Conservation (phyloP, 176 grass and related monocot genomes). For the Panicum miliaceum region DNA sequence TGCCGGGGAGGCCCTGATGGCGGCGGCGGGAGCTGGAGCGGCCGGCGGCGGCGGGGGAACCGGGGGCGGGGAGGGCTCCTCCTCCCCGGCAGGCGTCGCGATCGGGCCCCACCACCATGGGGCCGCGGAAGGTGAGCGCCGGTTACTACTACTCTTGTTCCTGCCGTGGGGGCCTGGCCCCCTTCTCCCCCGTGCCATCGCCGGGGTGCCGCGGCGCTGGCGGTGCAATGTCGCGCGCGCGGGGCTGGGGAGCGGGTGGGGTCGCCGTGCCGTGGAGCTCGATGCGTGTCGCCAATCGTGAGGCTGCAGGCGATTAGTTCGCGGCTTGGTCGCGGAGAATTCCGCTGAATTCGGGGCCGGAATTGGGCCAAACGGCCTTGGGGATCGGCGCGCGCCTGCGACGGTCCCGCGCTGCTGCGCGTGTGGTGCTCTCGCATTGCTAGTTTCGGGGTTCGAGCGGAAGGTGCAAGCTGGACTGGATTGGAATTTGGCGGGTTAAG, state of each 20-base stretch:
- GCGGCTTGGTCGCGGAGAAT: slow-evolving; percentile 22
- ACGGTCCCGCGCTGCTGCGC: not conserved
- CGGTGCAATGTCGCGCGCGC: slow-evolving; percentile 15
- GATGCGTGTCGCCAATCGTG: not conserved
- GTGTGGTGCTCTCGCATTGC: not conserved
- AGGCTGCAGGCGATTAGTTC: slow-evolving; percentile 13
- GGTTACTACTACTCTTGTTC: not conserved
- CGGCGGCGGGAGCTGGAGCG: not conserved
- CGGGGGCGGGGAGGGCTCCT: not conserved
- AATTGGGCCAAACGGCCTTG: slow-evolving; percentile 17
- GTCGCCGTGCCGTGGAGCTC: not conserved
- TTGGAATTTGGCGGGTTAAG: not conserved
- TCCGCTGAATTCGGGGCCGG: not conserved
- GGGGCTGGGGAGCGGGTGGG: not conserved
- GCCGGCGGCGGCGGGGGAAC: not conserved
- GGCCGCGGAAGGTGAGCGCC: slow-evolving; percentile 30
- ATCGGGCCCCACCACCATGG: slow-evolving; percentile 43
- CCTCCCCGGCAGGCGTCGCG: slow-evolving; percentile 7
- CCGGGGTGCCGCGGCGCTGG: not conserved
- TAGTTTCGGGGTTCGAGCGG: not conserved
- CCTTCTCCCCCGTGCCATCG: not conserved
- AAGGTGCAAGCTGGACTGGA: slow-evolving; percentile 4
- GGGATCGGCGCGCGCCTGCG: not conserved
- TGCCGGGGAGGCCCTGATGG: slow-evolving; percentile 40
- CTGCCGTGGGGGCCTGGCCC: not conserved